phyloP scores from a whole-genome alignment of 495 filamentous ascomycete species.

The Chlorociboria aeruginascens region DNA sequence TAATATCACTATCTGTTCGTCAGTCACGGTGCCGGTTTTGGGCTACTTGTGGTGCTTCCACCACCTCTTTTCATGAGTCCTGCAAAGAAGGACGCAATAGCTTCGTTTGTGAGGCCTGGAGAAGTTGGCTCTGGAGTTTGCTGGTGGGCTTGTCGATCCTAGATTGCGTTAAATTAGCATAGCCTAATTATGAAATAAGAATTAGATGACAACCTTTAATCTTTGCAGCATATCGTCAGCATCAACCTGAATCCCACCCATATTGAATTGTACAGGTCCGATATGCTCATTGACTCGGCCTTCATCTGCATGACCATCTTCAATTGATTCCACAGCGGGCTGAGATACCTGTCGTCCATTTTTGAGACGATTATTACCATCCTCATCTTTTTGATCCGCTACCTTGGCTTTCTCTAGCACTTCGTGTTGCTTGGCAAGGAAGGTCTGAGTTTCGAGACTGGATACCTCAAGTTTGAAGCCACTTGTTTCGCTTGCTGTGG shows the following conservation, averaged over 20 bases:
- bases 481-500: slow-evolving; percentile 30
- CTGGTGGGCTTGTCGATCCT: slow-evolving; percentile 18
- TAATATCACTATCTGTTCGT: neutral
- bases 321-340: slow-evolving; percentile 15
- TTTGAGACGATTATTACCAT: slow-evolving; percentile 20
- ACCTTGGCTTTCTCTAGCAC: slow-evolving; percentile 43
- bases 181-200: neutral
- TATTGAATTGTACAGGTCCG: slow-evolving; percentile 92
- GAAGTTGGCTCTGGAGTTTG: slow-evolving; percentile 26
- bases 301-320: slow-evolving; percentile 31
- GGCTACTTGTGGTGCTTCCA: slow-evolving; percentile 15
- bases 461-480: slow-evolving; percentile 53
- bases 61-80: slow-evolving; percentile 44
- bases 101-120: slow-evolving; percentile 31
- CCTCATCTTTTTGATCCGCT: slow-evolving; percentile 35
- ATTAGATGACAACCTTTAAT: slow-evolving; percentile 51
- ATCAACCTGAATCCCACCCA: slow-evolving; percentile 94
- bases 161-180: neutral
- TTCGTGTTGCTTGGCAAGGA: slow-evolving; percentile 63
- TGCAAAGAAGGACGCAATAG: slow-evolving; percentile 55
- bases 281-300: slow-evolving; percentile 76
- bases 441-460: slow-evolving; percentile 65
- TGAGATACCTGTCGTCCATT: slow-evolving; percentile 3
- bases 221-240: slow-evolving; percentile 89
- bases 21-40: slow-evolving; percentile 10